Base-by-base conservation (phyloP, 352 stramenopile genomes). In the Plasmopara viticola region DNA sequence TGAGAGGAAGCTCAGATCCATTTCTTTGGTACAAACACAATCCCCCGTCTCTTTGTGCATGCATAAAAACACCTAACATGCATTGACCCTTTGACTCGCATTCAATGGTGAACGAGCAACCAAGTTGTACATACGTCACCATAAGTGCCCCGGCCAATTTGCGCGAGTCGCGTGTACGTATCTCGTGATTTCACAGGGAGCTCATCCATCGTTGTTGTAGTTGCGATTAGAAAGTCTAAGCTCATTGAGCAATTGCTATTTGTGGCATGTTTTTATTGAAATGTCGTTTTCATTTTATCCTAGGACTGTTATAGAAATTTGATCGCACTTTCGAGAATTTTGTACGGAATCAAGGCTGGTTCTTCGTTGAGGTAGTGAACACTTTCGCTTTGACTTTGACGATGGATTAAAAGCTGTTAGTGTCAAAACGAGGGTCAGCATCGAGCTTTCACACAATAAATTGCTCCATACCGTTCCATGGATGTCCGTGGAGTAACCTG, bases 401-500 rank as follows among this genome's bases (percentile, higher is more conserved):
- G 62, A 48, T 61, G 52, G 1, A 84, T 66, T 28, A 48, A 60
- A 28, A 87, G 66, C 77, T 87, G 51, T 44, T 40, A 3, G 50
- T 9, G 44, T 15, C 6, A 12, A 45, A 17, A 41, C 2, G 2
- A 41, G 37, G 1, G 9, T 41, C 6, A 41, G 37, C 7, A 2
- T 41, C 1, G 37, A 41, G 9, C n/a, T 17, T 1, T 41, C 12
- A 48, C 1, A 35, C 9, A 50, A 43, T 34, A 46, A 56, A 42
- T 44, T 6, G 0, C 60, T 18, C 34, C 43, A 48, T 66, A 91
- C 80, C 39, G 78, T 86, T 53, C 80, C 80, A 29, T 90, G 75
- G 4, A 90, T 74, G 38, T 88, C 80, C 44, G 83, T 86, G 44
- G 71, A 87, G 61, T 88, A 90, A 12, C 80, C 80, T 39, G 69